Conservation (phyloP, 768 basidiomycete species). For the Clathrus columnatus region DNA sequence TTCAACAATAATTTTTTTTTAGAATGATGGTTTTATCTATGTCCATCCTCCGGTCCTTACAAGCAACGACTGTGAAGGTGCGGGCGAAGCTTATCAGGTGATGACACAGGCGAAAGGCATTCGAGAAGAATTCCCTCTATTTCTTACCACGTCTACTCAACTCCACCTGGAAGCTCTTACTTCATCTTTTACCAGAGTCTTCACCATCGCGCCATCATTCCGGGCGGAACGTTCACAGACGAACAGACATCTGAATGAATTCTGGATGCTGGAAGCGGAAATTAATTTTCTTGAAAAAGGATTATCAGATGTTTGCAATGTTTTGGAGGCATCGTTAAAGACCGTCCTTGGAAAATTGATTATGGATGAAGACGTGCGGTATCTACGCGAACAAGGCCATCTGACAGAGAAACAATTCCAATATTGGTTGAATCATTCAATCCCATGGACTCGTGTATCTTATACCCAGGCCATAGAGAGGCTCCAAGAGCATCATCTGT, state of each 20-base stretch:
- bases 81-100: slow-evolving; percentile 83
- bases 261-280: slow-evolving; percentile 99
- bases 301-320: slow-evolving; percentile 42
- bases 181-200: slow-evolving; percentile 69
- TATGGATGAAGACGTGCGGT: slow-evolving; percentile 19
- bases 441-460: slow-evolving; percentile 61
- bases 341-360: slow-evolving; percentile 20
- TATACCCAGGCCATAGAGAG: slow-evolving; percentile 69
- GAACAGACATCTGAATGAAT: slow-evolving; percentile 88
- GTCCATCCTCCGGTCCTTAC: slow-evolving; percentile 85
- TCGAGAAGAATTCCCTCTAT: slow-evolving; percentile 50
- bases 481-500: slow-evolving; percentile 33
- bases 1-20: not conserved
- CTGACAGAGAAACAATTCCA: slow-evolving; percentile 28
- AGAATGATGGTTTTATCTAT: slow-evolving; percentile 74
- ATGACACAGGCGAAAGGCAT: slow-evolving; percentile 17
- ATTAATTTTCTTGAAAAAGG: slow-evolving; percentile 49
- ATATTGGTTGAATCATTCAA: slow-evolving; percentile 24
- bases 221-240: slow-evolving; percentile 88
- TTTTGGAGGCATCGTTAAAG: slow-evolving; percentile 50
- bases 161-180: slow-evolving; percentile 89
- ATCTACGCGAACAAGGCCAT: slow-evolving; percentile 35
- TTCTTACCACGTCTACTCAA: slow-evolving; percentile 92
- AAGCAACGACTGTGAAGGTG: slow-evolving; percentile 90
- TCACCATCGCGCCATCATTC: slow-evolving; percentile 90